Percentiles rank a stretch among this genome's conserved stretches.
Evolutionary conservation across 2,329 filamentous ascomycete genomes (phyloP).

Genomic region (Aspergillus thermomutatus): DNA sequence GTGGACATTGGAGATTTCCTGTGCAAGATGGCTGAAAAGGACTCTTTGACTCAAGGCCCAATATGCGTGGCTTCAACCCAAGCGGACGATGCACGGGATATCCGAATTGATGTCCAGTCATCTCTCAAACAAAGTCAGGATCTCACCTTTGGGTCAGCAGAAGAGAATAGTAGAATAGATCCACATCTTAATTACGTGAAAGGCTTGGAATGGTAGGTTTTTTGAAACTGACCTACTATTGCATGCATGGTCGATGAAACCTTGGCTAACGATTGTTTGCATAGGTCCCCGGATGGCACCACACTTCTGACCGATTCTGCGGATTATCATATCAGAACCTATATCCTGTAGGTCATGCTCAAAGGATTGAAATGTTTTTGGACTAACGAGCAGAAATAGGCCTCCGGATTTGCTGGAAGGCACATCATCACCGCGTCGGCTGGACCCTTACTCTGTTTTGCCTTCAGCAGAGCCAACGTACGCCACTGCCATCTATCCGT

Average conservation of each 20-base stretch:
- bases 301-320: constrained; percentile 53
- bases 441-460: constrained; percentile 48
- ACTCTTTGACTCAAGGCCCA: constrained; percentile 10
- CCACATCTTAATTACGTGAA: constrained; percentile 42
- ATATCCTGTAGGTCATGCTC: constrained; percentile 45
- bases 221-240: not conserved
- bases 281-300: constrained; percentile 55
- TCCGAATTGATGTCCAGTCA: not conserved
- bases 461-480: constrained; percentile 50
- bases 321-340: constrained; percentile 51
- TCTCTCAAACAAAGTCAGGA: not conserved
- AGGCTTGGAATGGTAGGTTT: constrained; percentile 42
- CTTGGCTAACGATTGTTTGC: not conserved
- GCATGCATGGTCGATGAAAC: constrained; percentile 1
- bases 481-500: constrained; percentile 53
- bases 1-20: not conserved
- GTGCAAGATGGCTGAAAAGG: constrained; percentile 9
- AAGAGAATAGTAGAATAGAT: not conserved
- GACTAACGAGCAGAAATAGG: constrained; percentile 24
- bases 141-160: not conserved
- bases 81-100: not conserved
- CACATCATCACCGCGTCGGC: constrained; percentile 27
- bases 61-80: constrained; percentile 28
- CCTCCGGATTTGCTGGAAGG: constrained; percentile 49
- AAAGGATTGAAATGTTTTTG: not conserved